phyloP scores from a whole-genome alignment of 176 grass and related monocot genomes.

The Phragmites australis region DNA sequence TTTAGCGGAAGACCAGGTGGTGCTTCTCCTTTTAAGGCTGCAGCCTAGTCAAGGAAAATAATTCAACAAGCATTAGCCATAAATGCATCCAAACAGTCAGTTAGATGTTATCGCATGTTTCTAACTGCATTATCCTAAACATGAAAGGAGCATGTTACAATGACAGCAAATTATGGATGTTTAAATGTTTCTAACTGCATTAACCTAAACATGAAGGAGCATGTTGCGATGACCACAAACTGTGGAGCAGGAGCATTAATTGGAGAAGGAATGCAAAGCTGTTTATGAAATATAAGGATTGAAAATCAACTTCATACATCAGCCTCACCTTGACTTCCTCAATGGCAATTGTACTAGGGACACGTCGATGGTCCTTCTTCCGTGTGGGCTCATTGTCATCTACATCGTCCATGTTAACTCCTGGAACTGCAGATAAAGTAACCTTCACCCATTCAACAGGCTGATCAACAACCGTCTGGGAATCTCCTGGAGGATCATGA shows the following conservation, averaged over 20 bases:
- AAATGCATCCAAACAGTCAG: background rate
- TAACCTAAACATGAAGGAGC: slow-evolving; percentile 11
- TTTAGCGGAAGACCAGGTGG: slow-evolving; percentile 87
- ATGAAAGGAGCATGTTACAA: slow-evolving; percentile 5
- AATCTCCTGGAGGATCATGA: slow-evolving; percentile 37
- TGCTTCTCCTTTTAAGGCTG: slow-evolving; percentile 82
- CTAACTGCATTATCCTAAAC: background rate
- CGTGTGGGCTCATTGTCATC: slow-evolving; percentile 68
- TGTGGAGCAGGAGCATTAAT: background rate
- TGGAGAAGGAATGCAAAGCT: background rate
- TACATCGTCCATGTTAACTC: slow-evolving; percentile 94
- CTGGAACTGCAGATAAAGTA: slow-evolving; percentile 76
- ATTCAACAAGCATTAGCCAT: slow-evolving; percentile 29
- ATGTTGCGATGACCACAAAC: background rate
- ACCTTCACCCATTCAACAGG: slow-evolving; percentile 84
- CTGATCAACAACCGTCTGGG: slow-evolving; percentile 37
- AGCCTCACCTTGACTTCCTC: slow-evolving; percentile 95
- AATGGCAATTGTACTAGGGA: slow-evolving; percentile 98
- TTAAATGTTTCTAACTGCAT: background rate
- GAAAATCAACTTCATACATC: slow-evolving; percentile 15
- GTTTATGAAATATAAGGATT: background rate
- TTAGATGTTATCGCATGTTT: background rate
- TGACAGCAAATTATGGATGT: background rate
- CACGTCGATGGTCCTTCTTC: slow-evolving; percentile 87
- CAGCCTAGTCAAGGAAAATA: slow-evolving; percentile 66